Evolutionary conservation across 441 rosid species (phyloP).

Genomic region (Cnidoscolus chayamansa): DNA sequence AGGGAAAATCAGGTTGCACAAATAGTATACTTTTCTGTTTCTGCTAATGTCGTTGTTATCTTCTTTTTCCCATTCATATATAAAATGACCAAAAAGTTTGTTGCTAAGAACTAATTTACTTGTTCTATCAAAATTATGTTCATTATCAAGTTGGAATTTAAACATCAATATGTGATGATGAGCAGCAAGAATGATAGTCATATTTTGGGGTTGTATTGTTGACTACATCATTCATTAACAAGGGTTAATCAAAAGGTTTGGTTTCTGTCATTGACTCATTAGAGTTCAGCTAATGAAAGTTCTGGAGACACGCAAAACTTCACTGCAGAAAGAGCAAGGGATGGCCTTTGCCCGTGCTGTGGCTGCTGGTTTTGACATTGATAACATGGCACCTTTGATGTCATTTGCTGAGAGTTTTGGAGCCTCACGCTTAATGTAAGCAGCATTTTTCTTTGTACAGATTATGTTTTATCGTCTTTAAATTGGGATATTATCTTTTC

Average conservation of each 20-base stretch:
- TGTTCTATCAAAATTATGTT: neutral
- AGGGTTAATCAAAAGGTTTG: slow-evolving; percentile 4
- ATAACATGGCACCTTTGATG: slow-evolving; percentile 62
- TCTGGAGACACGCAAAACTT: slow-evolving; percentile 75
- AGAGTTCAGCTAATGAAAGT: slow-evolving; percentile 91
- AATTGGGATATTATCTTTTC: neutral
- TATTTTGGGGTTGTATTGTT: neutral
- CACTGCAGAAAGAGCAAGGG: slow-evolving; percentile 94
- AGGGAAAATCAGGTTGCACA: neutral
- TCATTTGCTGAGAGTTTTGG: slow-evolving; percentile 85
- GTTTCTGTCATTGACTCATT: slow-evolving; percentile 18
- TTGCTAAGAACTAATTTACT: neutral
- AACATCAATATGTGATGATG: neutral
- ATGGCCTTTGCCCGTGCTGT: slow-evolving; percentile 99
- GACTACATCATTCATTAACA: neutral
- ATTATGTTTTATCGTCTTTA: neutral
- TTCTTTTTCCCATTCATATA: neutral
- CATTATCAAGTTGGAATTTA: neutral
- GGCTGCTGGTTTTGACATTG: slow-evolving; percentile 94
- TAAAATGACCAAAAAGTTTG: neutral
- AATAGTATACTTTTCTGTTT: neutral
- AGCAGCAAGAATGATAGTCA: neutral
- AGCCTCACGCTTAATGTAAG: slow-evolving; percentile 80
- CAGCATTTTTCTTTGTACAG: slow-evolving; percentile 1
- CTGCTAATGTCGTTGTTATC: neutral